Evolutionary conservation across 768 basidiomycete species (phyloP), one percentile per base, ranked within the genome.

Genomic region (Sarcodon aspratus): DNA sequence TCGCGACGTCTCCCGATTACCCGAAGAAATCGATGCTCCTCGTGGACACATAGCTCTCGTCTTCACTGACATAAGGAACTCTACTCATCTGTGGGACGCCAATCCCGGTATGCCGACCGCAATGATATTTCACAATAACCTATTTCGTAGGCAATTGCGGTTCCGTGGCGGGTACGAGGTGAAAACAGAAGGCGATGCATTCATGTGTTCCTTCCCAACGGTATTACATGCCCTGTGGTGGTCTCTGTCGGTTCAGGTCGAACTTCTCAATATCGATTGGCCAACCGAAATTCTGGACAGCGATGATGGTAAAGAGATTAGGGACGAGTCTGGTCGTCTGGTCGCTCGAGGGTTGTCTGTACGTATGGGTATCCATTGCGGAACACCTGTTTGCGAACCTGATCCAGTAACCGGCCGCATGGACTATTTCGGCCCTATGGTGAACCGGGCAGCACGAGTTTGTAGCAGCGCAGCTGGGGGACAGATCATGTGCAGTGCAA

Each of bases 141-240:
- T 97, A 18, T 73, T 98, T 43, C 81, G 96, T 17, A 76, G 94
- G 6, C 82, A 85, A 52, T 69, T 97, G 33, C 80, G 95, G 31
- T 72, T 85, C 37, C 94, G 93, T 57, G 93, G 93, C 31, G 96
- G 96, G 1, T 99, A 98, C 63, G 92, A 97, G 67, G 95, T 98
- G 59, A 99, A 99, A 68, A 99, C 96, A 9, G 96, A 99, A 81
- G 96, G 96, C 31, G 96, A 98, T 59, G 82, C 95, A 0, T 99
- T 99, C 72, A 94, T 99, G 88, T 93, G 93, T 47, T 91, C 95
- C 17, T 99, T 99, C 75, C 87, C 90, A 2, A 88, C 82, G 2
- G 78, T 91, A 10, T 72, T 91, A 1, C 75, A 86, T 0, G 96
- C 91, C 0, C 66, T 97, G 13, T 82, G 91, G 73, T 99, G 91